phyloP scores from a whole-genome alignment of 1,284 basidiomycete genomes.

The Apiotrichum brassicae region DNA sequence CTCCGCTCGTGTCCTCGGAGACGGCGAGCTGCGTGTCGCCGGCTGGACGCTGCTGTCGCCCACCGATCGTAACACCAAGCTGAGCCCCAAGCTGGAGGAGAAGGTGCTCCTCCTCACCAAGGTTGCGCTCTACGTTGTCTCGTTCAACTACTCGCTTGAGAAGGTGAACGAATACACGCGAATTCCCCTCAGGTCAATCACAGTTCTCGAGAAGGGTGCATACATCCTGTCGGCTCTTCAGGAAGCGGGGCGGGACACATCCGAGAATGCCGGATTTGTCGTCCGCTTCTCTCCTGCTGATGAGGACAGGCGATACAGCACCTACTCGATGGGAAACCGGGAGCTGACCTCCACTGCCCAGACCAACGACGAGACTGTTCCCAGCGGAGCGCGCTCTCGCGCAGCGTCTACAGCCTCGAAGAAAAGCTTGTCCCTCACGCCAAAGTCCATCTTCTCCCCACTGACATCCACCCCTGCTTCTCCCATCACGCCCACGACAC shows the following conservation, averaged over 20 bases:
- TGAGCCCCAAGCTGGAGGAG: constrained; percentile 80
- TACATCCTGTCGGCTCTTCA: constrained; percentile 77
- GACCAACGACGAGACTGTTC: not conserved
- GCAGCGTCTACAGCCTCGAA: not conserved
- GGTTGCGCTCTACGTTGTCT: constrained; percentile 62
- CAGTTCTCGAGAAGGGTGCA: constrained; percentile 72
- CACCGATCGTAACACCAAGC: constrained; percentile 61
- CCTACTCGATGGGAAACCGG: constrained; percentile 72
- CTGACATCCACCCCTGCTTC: not conserved
- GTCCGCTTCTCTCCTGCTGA: constrained; percentile 66
- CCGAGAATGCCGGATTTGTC: constrained; percentile 78
- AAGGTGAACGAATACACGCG: constrained; percentile 85
- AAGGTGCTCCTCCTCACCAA: constrained; percentile 75
- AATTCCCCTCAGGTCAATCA: constrained; percentile 75
- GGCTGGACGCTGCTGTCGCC: constrained; percentile 93
- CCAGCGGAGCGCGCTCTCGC: constrained; percentile 3
- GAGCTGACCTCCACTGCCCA: constrained; percentile 3
- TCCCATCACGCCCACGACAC: not conserved
- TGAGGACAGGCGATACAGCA: constrained; percentile 62
- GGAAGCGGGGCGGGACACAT: constrained; percentile 75
- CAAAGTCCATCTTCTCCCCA: not conserved
- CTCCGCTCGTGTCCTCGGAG: constrained; percentile 68
- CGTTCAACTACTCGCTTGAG: constrained; percentile 83
- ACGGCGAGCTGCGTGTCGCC: constrained; percentile 70
- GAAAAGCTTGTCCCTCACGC: not conserved